Conservation (phyloP, 768 basidiomycete genomes). For the Sporobolomyces pararoseus region DNA sequence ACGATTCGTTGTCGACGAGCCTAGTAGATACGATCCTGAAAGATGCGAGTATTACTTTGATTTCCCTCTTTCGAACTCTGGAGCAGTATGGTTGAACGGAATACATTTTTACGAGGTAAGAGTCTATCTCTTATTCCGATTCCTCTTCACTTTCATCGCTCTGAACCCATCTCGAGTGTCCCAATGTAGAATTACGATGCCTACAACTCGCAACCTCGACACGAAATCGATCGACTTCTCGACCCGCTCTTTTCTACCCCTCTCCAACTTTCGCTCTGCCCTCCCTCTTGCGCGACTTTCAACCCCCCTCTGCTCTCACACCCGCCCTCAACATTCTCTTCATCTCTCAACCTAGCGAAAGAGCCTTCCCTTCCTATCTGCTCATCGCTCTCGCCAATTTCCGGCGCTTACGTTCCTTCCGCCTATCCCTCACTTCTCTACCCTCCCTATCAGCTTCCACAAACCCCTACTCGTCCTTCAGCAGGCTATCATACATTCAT, state of each 20-base stretch:
- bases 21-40: not conserved
- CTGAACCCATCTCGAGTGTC: not conserved
- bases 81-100: slow-evolving; percentile 14
- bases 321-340: too few species aligned
- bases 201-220: not conserved
- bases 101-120: slow-evolving; percentile 20
- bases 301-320: slow-evolving; percentile 10
- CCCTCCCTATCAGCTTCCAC: slow-evolving; percentile 11
- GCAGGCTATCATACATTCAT: slow-evolving; percentile 21
- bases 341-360: too few species aligned
- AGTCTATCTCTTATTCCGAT: not conserved
- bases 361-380: slow-evolving; percentile 5
- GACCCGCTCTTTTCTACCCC: not conserved
- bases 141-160: too few species aligned
- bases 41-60: slow-evolving; percentile 21
- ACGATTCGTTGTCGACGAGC: slow-evolving; percentile 6
- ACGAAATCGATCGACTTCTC: slow-evolving; percentile 4
- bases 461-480: slow-evolving; percentile 8
- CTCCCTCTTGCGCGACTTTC: not conserved
- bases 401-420: slow-evolving; percentile 18
- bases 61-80: slow-evolving; percentile 17
- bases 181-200: slow-evolving; percentile 11
- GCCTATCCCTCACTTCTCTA: slow-evolving; percentile 18
- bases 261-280: slow-evolving; percentile 20
- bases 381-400: not conserved